Evolutionary conservation across 768 basidiomycete species (phyloP), one percentile per base, ranked within the genome.

Genomic region (Boletellus ananiceps): DNA sequence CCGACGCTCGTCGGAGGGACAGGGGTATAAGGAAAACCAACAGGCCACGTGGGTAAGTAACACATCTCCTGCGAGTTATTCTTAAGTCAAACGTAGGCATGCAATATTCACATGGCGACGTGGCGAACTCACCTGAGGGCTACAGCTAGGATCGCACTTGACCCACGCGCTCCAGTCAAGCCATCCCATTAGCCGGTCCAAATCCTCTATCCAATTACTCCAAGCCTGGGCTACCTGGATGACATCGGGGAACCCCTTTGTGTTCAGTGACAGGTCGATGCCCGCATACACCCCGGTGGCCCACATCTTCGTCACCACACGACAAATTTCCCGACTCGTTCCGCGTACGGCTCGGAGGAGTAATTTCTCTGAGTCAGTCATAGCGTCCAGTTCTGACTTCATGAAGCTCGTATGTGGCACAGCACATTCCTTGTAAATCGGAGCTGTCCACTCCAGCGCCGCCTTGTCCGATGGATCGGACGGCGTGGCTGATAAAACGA

Each of bases 141-240:
- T 55, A 58, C 78, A 80, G 2, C 62, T 70, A 12, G 77, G 77
- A 0, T 54, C 58, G 49, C 79, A 79, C 36, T 62, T 73, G 4
- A 71, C 56, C 78, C 78, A 80, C 12, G 67, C 59, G 46, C 67
- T 69, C 77, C 79, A 79, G 50, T 74, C 77, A 2, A 80, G 57
- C 78, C 78, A 79, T 0, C 36, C 41, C 68, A 78, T 74, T 27
- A 79, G 55, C 12, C 46, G 49, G 11, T 65, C 52, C 8, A 74
- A 38, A 5, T 68, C 64, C 14, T 31, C 25, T 14, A 46, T 57
- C 76, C 76, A 79, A 13, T 50, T 25, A n/a, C 15, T 16, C 5
- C 63, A 29, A 33, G 68, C 32, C 8, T 9, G 36, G 5, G 8
- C 40, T 18, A 47, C 37, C 27, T 47, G 33, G 12, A 27, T 29